Evolutionary conservation across 2,329 filamentous ascomycete genomes (phyloP), one percentile per base, ranked within the genome.

Genomic region (Didymellaceae sp.): DNA sequence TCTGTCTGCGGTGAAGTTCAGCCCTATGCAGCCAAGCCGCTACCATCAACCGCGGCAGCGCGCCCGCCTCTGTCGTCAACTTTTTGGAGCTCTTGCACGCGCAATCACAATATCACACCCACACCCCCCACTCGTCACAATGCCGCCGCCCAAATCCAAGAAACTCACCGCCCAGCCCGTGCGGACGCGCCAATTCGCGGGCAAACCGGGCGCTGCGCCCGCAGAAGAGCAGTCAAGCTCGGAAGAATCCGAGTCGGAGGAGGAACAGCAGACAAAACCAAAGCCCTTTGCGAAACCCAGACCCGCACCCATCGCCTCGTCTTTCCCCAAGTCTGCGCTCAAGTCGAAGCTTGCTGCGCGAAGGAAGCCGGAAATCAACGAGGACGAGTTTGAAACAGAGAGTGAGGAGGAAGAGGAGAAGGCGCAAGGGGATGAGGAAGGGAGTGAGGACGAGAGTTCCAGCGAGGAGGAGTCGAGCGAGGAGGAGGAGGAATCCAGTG

Each of bases 91-190:
- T 32, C 14, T 22, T 31, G 13, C 37, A 45, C 11, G 40, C 40
- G 34, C 47, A 31, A 17, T 31, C 11, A 32, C 38, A 38, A 22
- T 16, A 14, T n/a, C 7, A 26, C 8, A 6, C 25, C 34, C 8
- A 28, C 38, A 28, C 6, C 13, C 48, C 4, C 31, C 18, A 5
- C 14, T 24, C 42, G 39, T n/a, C n/a, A n/a, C 40, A 8, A 67
- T 84, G 82, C 86, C 89, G 55, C 85, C 87, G 10, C 58, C 65
- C 10, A 65, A 51, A 37, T 30, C 63, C 2, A 91, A 90, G 72
- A 89, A 90, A 67, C 96, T 97, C 90, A 97, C 93, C 57, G 91
- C 92, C 56, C 96, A 97, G 68, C 91, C 90, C 3, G 77, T 87
- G 51, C 86, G 86, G 71, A 84, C 86, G 61, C 89, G 94, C 49